phyloP scores from a whole-genome alignment of 2,329 filamentous ascomycete species.

The Calonectria henricotiae region DNA sequence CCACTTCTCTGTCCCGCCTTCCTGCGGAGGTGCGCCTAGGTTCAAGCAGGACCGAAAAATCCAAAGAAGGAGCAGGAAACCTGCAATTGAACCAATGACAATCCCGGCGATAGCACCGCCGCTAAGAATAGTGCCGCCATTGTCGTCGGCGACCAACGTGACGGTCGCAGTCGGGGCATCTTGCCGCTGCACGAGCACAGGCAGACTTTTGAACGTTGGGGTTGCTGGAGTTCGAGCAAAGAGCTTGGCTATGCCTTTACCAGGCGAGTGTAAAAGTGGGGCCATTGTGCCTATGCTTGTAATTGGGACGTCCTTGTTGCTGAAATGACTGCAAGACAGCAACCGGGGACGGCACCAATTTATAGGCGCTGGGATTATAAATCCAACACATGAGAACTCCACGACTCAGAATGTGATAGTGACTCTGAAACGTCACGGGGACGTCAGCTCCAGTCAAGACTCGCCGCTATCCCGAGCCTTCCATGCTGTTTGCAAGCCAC shows the following conservation, averaged over 20 bases:
- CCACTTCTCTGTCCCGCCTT: conserved; percentile 51
- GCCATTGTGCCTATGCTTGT: neutral
- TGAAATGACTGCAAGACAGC: neutral
- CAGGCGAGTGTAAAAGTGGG: neutral
- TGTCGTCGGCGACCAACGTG: conserved; percentile 52
- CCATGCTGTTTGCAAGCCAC: conserved; percentile 7
- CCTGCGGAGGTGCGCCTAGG: conserved; percentile 58
- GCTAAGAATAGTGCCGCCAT: conserved; percentile 55
- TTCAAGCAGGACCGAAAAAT: conserved; percentile 64
- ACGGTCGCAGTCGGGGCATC: conserved; percentile 50
- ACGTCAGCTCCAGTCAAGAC: conserved; percentile 10
- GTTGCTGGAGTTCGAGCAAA: neutral
- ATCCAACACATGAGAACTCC: neutral
- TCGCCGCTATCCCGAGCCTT: neutral
- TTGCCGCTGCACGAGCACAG: conserved; percentile 38
- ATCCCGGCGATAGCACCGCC: conserved; percentile 70
- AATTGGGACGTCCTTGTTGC: neutral
- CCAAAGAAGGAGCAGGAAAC: conserved; percentile 66
- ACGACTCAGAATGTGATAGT: conserved; percentile 6
- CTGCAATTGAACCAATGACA: conserved; percentile 66
- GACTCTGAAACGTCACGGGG: conserved; percentile 5
- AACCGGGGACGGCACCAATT: neutral
- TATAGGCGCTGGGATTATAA: neutral
- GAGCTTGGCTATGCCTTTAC: neutral
- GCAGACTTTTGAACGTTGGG: neutral